Base-by-base conservation (phyloP, 441 rosid species). In the Lepidium campestre region DNA sequence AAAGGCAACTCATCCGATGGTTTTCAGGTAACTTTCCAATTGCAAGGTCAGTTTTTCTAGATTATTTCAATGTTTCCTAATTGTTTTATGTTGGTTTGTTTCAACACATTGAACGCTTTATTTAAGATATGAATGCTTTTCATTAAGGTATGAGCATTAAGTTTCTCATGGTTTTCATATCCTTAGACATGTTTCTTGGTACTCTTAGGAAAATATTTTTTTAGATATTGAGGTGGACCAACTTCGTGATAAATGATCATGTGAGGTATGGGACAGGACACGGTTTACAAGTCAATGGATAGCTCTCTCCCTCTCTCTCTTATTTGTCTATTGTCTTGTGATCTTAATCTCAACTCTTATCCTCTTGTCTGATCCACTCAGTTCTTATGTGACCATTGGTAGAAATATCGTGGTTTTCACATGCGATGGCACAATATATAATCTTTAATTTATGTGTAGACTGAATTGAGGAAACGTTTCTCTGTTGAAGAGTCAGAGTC, bases 11-110 rank as follows among this genome's bases (percentile, higher is more conserved):
- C 72, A 45, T 74, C 79, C 18, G 65, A 54, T 71, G 67, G 73
- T 66, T 68, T 67, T 58, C 82, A 78, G 88, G 92, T 86, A 79
- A 78, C 11, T 10, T 73, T 36, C 18, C n/a, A 42, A 1, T 46
- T 44, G 41, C 5, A 12, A 25, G n/a, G 57, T 60, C 18, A 17
- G 23, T 54, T 35, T 41, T 40, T 49, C 44, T 70, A 72, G 67
- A 57, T 37, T 61, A 36, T 49, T 65, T 20, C 53, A 42, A 46
- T 50, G 25, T 17, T 11, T 49, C 4, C 3, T 35, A 36, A 36
- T 48, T 14, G 29, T 49, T 50, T 22, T 18, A 15, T 53, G 10
- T 57, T 48, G 45, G 46, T 39, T 39, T 31, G 25, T 31, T 10
- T 49, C 15, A 40, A 36, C 3, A 17, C 78, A 25, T 42, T 68